A percentile compares a stretch with the other conserved stretches of the same genome.
Conservation (phyloP, 2,329 filamentous ascomycete species). For the Xylaria sp. region DNA sequence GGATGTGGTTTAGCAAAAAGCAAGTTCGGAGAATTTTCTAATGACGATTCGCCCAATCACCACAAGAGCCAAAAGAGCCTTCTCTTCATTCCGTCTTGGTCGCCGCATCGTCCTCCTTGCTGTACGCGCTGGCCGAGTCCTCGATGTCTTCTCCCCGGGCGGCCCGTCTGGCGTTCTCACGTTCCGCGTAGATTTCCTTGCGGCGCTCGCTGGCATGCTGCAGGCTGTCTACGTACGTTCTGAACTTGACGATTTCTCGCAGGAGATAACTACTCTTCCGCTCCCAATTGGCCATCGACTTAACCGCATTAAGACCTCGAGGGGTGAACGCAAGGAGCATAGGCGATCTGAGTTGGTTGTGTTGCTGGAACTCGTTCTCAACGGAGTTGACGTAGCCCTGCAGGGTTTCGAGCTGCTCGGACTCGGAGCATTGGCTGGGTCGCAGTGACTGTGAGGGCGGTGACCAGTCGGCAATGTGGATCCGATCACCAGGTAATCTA, state of each 20-base stretch:
- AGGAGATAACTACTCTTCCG: conserved; percentile 88
- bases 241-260: conserved; percentile 92
- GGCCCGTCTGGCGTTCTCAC: conserved; percentile 47
- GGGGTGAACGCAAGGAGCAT: conserved; percentile 89
- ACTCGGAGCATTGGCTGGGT: conserved; percentile 69
- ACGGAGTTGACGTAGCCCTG: conserved; percentile 76
- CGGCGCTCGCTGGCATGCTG: conserved; percentile 64
- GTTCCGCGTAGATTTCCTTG: conserved; percentile 62
- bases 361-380: conserved; percentile 76
- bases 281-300: conserved; percentile 96
- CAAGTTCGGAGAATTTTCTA: background rate
- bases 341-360: conserved; percentile 81
- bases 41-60: background rate
- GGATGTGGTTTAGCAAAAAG: background rate
- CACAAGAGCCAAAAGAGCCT: background rate
- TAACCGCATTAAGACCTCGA: conserved; percentile 70
- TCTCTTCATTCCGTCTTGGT: conserved; percentile 16
- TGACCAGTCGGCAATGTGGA: conserved; percentile 80
- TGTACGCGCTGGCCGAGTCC: conserved; percentile 29
- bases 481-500: conserved; percentile 77
- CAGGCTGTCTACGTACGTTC: conserved; percentile 87
- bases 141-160: conserved; percentile 42
- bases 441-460: conserved; percentile 89
- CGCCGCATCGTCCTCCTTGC: conserved; percentile 16
- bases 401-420: conserved; percentile 73